Evolutionary conservation across 441 rosid genomes (phyloP).

Genomic region (Erysimum cheiri): DNA sequence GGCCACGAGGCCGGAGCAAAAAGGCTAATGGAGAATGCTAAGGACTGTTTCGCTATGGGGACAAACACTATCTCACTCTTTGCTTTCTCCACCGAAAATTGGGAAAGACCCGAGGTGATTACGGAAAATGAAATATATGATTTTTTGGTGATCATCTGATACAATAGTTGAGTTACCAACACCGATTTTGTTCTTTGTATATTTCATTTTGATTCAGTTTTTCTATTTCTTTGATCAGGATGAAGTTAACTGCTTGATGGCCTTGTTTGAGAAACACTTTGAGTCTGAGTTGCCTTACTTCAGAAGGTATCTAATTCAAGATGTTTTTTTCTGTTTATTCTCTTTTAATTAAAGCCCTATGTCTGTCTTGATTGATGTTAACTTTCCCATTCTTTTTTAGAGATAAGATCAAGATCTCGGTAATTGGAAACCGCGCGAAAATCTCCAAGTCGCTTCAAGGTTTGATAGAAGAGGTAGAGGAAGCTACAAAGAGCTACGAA

Average conservation of each 20-base stretch:
- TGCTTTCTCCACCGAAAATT: conserved; percentile 47
- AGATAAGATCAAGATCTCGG: conserved; percentile 34
- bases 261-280: conserved; percentile 43
- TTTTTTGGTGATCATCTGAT: background rate
- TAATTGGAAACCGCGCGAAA: conserved; percentile 25
- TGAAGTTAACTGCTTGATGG: conserved; percentile 49
- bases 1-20: conserved; percentile 44
- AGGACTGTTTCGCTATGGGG: conserved; percentile 39
- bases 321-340: background rate
- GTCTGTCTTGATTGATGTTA: background rate
- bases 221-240: conserved; percentile 16
- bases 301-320: background rate
- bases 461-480: conserved; percentile 34
- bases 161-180: background rate
- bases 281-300: conserved; percentile 38
- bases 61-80: conserved; percentile 39
- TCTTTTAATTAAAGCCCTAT: background rate
- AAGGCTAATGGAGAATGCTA: conserved; percentile 34
- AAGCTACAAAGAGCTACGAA: conserved; percentile 36
- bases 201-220: conserved; percentile 4
- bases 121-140: background rate
- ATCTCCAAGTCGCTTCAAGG: conserved; percentile 22
- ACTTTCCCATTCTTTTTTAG: background rate
- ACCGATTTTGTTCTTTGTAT: background rate
- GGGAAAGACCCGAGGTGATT: conserved; percentile 41